Percentiles rank a stretch among this genome's conserved stretches.
Conservation (phyloP, 2,329 filamentous ascomycete genomes). For the Colletotrichum destructivum region DNA sequence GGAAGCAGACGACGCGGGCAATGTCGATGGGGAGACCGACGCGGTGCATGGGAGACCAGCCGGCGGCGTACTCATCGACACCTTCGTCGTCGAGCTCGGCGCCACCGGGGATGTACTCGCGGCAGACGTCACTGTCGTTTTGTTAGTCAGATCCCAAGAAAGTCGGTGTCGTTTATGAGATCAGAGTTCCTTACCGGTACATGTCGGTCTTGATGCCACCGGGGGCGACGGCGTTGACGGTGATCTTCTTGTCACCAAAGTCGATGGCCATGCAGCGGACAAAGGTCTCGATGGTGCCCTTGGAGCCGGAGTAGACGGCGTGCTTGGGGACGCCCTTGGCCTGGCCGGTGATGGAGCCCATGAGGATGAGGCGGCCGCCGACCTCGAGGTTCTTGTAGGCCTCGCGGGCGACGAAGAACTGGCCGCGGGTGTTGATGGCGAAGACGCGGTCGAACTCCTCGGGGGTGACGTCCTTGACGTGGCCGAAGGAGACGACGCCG, state of each 20-base stretch:
- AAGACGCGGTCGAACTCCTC: conserved; percentile 82
- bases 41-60: conserved; percentile 72
- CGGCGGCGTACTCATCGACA: conserved; percentile 66
- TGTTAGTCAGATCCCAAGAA: not conserved
- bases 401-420: conserved; percentile 81
- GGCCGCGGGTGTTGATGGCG: conserved; percentile 76
- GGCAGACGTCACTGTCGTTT: conserved; percentile 70
- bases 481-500: conserved; percentile 78
- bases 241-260: conserved; percentile 77
- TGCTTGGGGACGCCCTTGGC: conserved; percentile 79
- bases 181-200: conserved; percentile 22
- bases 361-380: conserved; percentile 80
- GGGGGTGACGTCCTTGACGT: conserved; percentile 77
- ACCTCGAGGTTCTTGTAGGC: conserved; percentile 79
- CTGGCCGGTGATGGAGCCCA: conserved; percentile 79
- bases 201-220: conserved; percentile 73
- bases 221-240: conserved; percentile 77
- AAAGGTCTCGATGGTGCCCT: conserved; percentile 84
- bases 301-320: conserved; percentile 81
- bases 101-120: conserved; percentile 74
- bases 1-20: conserved; percentile 74
- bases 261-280: conserved; percentile 82
- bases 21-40: conserved; percentile 79
- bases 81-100: conserved; percentile 69
- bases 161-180: too few species aligned